Evolutionary conservation across 371 early-diverging fungal genomes (phyloP), one percentile per base, ranked within the genome.

Genomic region (Fennellomyces sp.): DNA sequence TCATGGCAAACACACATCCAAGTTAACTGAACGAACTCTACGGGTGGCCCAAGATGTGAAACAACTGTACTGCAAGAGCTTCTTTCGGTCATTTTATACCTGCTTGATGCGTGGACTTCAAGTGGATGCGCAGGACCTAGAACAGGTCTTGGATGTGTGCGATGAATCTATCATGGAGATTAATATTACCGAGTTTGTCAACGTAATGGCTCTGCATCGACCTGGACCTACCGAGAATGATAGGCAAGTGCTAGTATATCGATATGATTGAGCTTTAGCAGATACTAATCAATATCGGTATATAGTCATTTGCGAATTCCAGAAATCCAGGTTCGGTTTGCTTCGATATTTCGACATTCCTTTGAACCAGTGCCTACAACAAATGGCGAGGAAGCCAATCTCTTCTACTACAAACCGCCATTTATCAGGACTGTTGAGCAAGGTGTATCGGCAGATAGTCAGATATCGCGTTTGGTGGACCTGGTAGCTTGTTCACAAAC

Each of bases 151-250:
- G 27, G 76, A 78, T 13, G 70, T 83, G 2, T 90, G 91, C 52
- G 73, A 80, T 27, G 83, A 88, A 48, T 79, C 84, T 0, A 60
- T 68, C 5, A 81, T 91, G 62, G 85, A 89, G 28, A 83, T 92
- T 36, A 87, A 91, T 69, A 81, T 91, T 13, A 91, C 93, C 1
- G 83, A 76, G 1, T 91, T 86, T 66, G 62, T 92, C 5, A 90
- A 91, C 60, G 83, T 84, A 0, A 72, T 81, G 63, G 72, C 82
- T 10, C 75, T 80, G 54, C 78, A 76, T 47, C 63, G 75, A 35
- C 68, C 17, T 15, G 45, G 21, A 45, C 10, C 45, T 5, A 4
- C 7, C 12, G 45, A 45, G 3, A 45, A 45, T 23, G 23, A 21
- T n/a, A 21, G 45, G 45, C 23, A 45, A 45, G 23, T 5, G 12